These are phyloP conservation scores for Wickerhamiella qilinensis DNA, from an alignment of 805 yeast genomes.

Conservation along the genomic window DNA sequence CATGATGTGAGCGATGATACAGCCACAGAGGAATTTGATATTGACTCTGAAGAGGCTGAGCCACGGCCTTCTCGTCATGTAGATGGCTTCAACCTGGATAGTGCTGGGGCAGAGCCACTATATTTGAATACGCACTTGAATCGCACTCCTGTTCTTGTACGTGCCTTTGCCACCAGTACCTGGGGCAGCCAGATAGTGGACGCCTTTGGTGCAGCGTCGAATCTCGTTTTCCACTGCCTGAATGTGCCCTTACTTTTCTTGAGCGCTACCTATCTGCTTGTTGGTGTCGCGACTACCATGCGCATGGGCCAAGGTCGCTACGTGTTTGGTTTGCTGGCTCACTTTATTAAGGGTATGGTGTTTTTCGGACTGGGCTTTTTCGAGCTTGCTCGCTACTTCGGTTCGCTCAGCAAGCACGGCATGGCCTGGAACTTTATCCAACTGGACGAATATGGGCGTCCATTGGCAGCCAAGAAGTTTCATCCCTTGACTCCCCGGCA, in stretches of 20 bases:
- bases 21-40: slow-evolving; percentile 2
- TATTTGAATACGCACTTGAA: not conserved
- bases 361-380: slow-evolving; percentile 61
- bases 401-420: slow-evolving; percentile 58
- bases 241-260: slow-evolving; percentile 53
- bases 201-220: slow-evolving; percentile 17
- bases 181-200: slow-evolving; percentile 1
- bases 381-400: slow-evolving; percentile 76
- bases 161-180: slow-evolving; percentile 1
- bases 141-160: not conserved
- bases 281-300: slow-evolving; percentile 49
- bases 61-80: no score
- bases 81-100: not conserved
- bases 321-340: slow-evolving; percentile 78
- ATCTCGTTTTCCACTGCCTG: slow-evolving; percentile 31
- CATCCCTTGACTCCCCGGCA: not conserved
- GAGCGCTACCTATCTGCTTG: slow-evolving; percentile 37
- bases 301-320: slow-evolving; percentile 49
- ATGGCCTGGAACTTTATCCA: slow-evolving; percentile 71
- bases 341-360: slow-evolving; percentile 90
- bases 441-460: not conserved
- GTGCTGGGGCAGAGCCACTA: not conserved
- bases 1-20: slow-evolving; percentile 3
- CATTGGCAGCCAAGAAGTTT: not conserved
- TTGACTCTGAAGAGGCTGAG: slow-evolving; percentile 1